phyloP scores from a whole-genome alignment of 164 flowering plant species.

The Umbilicus rupestris region DNA sequence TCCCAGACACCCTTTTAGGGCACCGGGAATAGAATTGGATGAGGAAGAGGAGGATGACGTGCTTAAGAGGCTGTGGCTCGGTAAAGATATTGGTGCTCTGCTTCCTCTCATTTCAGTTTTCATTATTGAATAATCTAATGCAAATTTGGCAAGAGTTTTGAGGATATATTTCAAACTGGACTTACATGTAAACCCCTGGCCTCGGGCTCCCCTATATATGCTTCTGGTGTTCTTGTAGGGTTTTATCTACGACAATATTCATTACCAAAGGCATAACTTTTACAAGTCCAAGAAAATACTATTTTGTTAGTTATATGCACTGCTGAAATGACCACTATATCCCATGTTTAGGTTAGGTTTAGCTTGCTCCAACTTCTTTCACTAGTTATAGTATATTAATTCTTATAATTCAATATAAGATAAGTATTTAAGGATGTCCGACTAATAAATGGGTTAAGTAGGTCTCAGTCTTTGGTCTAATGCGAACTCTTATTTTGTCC shows the following conservation, averaged over 20 bases:
- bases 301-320: too few species aligned
- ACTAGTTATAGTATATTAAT: too few species aligned
- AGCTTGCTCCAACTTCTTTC: neutral
- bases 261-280: neutral
- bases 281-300: too few species aligned
- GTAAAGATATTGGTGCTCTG: conserved; percentile 27
- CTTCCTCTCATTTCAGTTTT: conserved; percentile 40
- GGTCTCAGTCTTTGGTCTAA: neutral
- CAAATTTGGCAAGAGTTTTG: neutral
- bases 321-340: too few species aligned
- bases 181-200: neutral
- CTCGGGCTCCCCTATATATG: neutral
- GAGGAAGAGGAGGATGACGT: conserved; percentile 15
- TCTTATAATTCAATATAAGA: too few species aligned
- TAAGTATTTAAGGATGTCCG: too few species aligned
- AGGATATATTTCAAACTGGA: neutral
- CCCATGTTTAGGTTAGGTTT: too few species aligned
- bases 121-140: conserved; percentile 20
- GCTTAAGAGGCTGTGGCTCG: conserved; percentile 33
- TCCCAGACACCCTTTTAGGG: conserved; percentile 54
- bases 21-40: conserved; percentile 35
- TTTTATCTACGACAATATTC: neutral
- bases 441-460: neutral
- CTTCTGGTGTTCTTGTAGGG: neutral
- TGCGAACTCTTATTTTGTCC: neutral